phyloP scores from a whole-genome alignment of 352 stramenopile species.

The Globisporangium abappressorium region DNA sequence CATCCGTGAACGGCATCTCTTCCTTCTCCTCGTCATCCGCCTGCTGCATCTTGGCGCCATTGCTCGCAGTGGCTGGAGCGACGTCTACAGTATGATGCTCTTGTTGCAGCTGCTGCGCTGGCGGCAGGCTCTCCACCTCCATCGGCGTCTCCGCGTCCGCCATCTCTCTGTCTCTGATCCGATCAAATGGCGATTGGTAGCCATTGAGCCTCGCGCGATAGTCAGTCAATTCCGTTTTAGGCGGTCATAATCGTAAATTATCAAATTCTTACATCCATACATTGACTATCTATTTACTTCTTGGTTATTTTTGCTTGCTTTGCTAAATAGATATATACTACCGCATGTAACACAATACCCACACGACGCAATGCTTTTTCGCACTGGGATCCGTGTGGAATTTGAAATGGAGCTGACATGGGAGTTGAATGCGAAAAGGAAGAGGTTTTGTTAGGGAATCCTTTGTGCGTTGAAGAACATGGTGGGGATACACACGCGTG shows the following conservation, averaged over 20 bases:
- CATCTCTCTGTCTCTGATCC: slow-evolving; percentile 11
- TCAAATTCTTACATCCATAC: no score
- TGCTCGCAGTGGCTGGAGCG: not conserved
- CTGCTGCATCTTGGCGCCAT: slow-evolving; percentile 6
- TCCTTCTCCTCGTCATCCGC: slow-evolving; percentile 23
- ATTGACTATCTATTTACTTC: no score
- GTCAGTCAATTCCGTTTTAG: not conserved
- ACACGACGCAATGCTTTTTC: no score
- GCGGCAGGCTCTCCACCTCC: slow-evolving; percentile 40
- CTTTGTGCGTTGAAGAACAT: no score
- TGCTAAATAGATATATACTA: no score
- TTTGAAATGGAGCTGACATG: no score
- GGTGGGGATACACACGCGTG: no score
- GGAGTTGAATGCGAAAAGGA: no score
- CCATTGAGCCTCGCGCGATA: slow-evolving; percentile 4
- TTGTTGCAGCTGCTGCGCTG: not conserved
- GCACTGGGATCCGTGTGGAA: no score
- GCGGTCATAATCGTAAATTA: not conserved
- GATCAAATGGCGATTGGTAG: slow-evolving; percentile 15
- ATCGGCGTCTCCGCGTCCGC: slow-evolving; percentile 20
- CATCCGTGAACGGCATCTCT: slow-evolving; percentile 71
- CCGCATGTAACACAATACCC: no score
- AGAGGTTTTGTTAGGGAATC: no score
- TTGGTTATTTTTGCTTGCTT: no score
- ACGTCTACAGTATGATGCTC: not conserved